A percentile compares a stretch with the other conserved stretches of the same genome.
These are phyloP conservation scores for Flagelloscypha sp. DNA, from an alignment of 768 basidiomycete genomes.

Conservation along the genomic window DNA sequence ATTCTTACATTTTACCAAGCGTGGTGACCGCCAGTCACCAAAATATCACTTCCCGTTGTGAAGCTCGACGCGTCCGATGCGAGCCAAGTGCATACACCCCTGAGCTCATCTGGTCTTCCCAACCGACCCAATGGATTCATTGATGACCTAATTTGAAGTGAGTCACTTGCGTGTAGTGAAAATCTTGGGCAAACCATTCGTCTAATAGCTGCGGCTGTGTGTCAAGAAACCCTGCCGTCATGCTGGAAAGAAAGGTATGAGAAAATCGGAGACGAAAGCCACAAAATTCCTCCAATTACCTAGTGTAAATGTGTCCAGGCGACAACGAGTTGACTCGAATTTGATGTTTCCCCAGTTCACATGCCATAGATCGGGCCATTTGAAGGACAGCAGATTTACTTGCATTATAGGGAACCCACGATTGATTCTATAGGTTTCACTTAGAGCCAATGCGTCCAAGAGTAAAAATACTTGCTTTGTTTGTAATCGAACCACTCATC, in stretches of 20 bases:
- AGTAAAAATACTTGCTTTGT: conserved; percentile 39
- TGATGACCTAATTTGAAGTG: no score
- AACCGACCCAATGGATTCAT: conserved; percentile 66
- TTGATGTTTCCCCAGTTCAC: conserved; percentile 56
- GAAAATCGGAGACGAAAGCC: not conserved
- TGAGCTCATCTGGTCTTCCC: conserved; percentile 63
- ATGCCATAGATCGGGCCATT: conserved; percentile 78
- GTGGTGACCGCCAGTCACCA: conserved; percentile 57
- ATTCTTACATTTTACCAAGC: conserved; percentile 54
- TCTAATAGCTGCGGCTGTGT: conserved; percentile 50
- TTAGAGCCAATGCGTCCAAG: not conserved
- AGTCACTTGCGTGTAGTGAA: no score
- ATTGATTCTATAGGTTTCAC: conserved; percentile 44
- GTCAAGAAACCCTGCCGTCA: conserved; percentile 71
- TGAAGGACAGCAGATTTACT: conserved; percentile 75
- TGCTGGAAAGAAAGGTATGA: conserved; percentile 28
- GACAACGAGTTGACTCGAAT: conserved; percentile 74
- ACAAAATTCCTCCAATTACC: conserved; percentile 27
- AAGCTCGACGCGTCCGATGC: conserved; percentile 71
- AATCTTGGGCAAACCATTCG: conserved; percentile 59
- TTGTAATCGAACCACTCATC: conserved; percentile 63
- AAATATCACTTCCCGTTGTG: conserved; percentile 73
- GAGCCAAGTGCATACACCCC: conserved; percentile 65
- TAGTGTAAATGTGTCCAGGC: conserved; percentile 69
- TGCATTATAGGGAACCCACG: conserved; percentile 70